A percentile compares a stretch with the other conserved stretches of the same genome.
phyloP scores from a whole-genome alignment of 208 protist species.

The Crithidia acanthocephali region DNA sequence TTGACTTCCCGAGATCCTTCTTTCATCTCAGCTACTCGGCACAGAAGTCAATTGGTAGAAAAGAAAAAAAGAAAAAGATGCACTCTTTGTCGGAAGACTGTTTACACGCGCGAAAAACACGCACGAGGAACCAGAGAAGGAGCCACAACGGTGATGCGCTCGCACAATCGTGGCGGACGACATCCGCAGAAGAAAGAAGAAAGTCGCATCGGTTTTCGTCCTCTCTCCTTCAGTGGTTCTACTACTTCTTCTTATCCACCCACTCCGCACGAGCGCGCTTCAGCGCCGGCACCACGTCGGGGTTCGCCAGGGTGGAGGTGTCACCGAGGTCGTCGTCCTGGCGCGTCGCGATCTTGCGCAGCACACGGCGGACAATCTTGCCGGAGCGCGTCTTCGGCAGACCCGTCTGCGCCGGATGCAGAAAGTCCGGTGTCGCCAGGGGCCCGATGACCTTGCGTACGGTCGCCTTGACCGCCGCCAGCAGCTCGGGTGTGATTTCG shows the following conservation, averaged over 20 bases:
- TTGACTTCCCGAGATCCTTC: too few species aligned
- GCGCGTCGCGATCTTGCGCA: constrained; percentile 95
- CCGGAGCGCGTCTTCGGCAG: constrained; percentile 98
- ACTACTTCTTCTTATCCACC: constrained; percentile 95
- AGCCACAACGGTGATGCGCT: too few species aligned
- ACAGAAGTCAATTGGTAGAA: too few species aligned
- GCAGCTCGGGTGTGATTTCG: constrained; percentile 57
- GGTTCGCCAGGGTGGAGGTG: constrained; percentile 91
- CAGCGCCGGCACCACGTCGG: constrained; percentile 92
- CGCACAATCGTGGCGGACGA: too few species aligned
- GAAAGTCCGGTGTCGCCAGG: constrained; percentile 95
- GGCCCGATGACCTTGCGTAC: constrained; percentile 94
- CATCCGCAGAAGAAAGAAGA: background rate
- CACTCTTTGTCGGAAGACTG: background rate
- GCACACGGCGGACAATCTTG: constrained; percentile 98
- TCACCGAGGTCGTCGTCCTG: constrained; percentile 92
- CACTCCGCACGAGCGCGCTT: constrained; percentile 80
- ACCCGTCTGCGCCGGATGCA: constrained; percentile 71
- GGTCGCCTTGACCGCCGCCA: constrained; percentile 64
- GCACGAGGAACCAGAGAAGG: too few species aligned
- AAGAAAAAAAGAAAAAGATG: too few species aligned
- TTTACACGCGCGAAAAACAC: background rate
- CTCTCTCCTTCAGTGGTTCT: too few species aligned
- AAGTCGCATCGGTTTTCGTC: background rate
- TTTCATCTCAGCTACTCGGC: too few species aligned